Conservation (phyloP, 2,329 filamentous ascomycete genomes). For the Verticillium isaacii region DNA sequence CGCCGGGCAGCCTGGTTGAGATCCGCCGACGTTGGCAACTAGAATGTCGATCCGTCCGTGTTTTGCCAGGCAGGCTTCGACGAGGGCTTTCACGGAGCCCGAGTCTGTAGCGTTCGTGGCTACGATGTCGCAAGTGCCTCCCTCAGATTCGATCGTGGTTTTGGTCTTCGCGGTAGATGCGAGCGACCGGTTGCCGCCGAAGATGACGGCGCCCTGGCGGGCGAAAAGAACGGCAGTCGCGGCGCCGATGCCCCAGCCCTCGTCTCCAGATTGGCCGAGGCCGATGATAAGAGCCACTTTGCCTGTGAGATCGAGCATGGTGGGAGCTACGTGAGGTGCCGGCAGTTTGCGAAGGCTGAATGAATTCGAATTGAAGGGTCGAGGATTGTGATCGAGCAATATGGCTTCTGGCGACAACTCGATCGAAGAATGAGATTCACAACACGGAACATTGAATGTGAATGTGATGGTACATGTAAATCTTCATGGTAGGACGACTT, state of each 20-base stretch:
- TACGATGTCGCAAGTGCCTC: constrained; percentile 32
- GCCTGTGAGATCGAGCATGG: constrained; percentile 32
- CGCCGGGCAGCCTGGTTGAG: constrained; percentile 46
- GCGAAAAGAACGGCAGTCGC: constrained; percentile 43
- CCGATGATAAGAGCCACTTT: constrained; percentile 42
- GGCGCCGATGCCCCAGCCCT: constrained; percentile 46
- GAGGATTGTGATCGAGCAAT: no score
- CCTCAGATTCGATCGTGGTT: constrained; percentile 28
- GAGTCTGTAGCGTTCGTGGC: constrained; percentile 47
- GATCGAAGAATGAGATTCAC: no score
- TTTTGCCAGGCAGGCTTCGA: constrained; percentile 44
- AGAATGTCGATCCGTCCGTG: constrained; percentile 56
- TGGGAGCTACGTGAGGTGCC: not conserved
- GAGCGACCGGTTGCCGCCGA: constrained; percentile 44
- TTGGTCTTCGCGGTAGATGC: constrained; percentile 32
- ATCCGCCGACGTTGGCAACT: constrained; percentile 56
- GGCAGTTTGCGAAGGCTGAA: no score
- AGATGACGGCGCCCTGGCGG: constrained; percentile 41
- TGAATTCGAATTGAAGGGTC: no score
- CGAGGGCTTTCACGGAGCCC: constrained; percentile 43
- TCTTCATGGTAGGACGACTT: no score
- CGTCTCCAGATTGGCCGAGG: constrained; percentile 35
- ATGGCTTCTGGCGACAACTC: no score
- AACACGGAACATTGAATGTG: no score
- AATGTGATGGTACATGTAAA: no score